A percentile compares a stretch with the other conserved stretches of the same genome.
phyloP scores from a whole-genome alignment of 495 filamentous ascomycete genomes.

The Penicillium fimorum region DNA sequence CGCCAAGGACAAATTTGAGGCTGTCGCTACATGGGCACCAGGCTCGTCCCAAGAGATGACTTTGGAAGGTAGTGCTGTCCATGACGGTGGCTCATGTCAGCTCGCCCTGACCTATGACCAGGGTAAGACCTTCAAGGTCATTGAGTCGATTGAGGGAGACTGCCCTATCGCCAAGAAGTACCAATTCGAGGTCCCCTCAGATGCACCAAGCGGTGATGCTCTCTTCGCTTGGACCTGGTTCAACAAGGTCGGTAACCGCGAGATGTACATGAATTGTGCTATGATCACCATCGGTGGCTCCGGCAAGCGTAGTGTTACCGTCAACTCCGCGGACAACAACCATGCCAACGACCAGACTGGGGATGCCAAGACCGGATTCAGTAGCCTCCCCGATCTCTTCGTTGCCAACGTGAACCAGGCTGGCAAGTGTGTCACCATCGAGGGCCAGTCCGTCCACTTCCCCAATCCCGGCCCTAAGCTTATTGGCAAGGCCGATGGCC shows the following conservation, averaged over 20 bases:
- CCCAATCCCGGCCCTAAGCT: conserved; percentile 27
- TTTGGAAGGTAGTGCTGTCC: conserved; percentile 57
- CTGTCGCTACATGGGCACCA: conserved; percentile 44
- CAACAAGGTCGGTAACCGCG: conserved; percentile 83
- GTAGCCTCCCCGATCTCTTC: conserved; percentile 52
- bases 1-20: conserved; percentile 43
- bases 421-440: conserved; percentile 34
- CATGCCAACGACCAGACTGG: conserved; percentile 12
- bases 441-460: conserved; percentile 30
- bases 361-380: conserved; percentile 20
- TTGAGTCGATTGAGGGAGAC: conserved; percentile 78
- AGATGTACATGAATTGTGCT: conserved; percentile 96
- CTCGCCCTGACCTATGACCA: conserved; percentile 77
- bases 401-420: conserved; percentile 53
- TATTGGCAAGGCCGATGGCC: conserved; percentile 19
- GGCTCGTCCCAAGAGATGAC: conserved; percentile 43
- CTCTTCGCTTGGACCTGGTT: conserved; percentile 87
- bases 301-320: conserved; percentile 4
- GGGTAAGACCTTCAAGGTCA: conserved; percentile 69
- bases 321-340: neutral
- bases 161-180: conserved; percentile 62
- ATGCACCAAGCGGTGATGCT: conserved; percentile 50
- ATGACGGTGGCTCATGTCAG: conserved; percentile 88
- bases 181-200: conserved; percentile 46
- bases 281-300: conserved; percentile 64